phyloP scores from a whole-genome alignment of 352 stramenopile species.

The Globisporangium megalacanthum region DNA sequence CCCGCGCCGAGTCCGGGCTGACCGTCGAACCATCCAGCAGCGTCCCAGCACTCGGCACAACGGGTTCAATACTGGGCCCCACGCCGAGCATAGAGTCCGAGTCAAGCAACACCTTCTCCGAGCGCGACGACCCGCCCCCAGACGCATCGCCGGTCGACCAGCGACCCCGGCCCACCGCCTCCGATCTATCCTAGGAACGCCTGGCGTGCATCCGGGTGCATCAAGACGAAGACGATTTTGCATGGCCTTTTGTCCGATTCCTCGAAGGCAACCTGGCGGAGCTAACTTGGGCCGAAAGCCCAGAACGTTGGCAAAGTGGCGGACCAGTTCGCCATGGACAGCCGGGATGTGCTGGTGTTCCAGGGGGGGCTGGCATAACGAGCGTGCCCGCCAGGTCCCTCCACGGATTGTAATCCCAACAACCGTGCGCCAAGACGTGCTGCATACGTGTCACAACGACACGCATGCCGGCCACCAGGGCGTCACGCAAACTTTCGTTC shows the following conservation, averaged over 20 bases:
- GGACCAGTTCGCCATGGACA: neutral
- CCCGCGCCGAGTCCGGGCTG: no score
- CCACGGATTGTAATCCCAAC: no score
- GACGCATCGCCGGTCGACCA: neutral
- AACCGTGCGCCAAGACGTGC: no score
- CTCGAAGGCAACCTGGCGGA: neutral
- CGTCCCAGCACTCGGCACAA: no score
- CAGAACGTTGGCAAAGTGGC: neutral
- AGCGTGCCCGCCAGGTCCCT: neutral
- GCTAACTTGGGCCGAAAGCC: neutral
- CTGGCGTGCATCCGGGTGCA: neutral
- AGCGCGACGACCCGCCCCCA: no score
- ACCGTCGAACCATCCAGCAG: no score
- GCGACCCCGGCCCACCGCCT: neutral
- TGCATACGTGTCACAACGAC: no score
- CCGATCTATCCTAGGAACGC: neutral
- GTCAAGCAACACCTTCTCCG: no score
- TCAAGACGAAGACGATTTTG: neutral
- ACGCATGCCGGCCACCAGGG: no score
- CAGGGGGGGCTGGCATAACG: constrained; percentile 1
- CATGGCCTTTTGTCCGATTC: neutral
- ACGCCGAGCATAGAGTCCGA: no score
- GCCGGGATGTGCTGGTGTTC: no score
- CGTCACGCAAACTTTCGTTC: neutral
- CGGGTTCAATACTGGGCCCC: no score